A percentile compares a stretch with the other conserved stretches of the same genome.
Evolutionary conservation across 2,329 filamentous ascomycete species (phyloP).

Genomic region (Trichoderma arundinaceum): DNA sequence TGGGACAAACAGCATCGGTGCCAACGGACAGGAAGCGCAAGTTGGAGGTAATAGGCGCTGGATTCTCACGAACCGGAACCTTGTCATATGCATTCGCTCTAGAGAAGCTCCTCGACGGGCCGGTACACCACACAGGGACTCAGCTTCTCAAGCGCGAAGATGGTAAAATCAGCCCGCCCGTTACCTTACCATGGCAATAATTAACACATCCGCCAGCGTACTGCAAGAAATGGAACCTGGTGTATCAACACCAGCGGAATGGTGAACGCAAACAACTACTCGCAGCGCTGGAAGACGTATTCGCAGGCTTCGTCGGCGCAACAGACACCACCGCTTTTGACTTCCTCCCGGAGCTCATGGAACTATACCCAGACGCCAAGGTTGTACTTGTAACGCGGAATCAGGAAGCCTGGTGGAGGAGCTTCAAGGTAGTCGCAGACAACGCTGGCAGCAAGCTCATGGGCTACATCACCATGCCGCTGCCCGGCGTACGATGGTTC

Average conservation of each 20-base stretch:
- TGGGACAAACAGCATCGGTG: constrained; percentile 14
- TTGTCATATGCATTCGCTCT: constrained; percentile 7
- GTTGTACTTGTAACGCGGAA: constrained; percentile 52
- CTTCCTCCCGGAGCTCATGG: constrained; percentile 53
- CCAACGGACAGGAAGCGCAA: neutral
- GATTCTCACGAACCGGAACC: neutral
- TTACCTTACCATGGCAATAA: neutral
- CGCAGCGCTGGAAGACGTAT: neutral
- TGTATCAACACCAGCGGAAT: neutral
- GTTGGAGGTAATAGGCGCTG: constrained; percentile 2
- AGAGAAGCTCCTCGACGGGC: neutral
- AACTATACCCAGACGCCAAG: constrained; percentile 55
- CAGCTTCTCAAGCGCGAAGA: constrained; percentile 15
- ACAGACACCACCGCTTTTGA: constrained; percentile 52
- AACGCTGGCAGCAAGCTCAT: constrained; percentile 1
- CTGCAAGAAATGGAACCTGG: constrained; percentile 16
- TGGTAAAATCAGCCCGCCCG: neutral
- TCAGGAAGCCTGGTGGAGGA: constrained; percentile 34
- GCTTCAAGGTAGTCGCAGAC: neutral
- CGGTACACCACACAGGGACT: constrained; percentile 8
- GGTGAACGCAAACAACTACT: neutral
- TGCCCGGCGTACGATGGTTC: constrained; percentile 5
- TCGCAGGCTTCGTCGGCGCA: constrained; percentile 52
- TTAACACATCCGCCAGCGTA: neutral
- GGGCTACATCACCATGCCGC: constrained; percentile 5